These are phyloP conservation scores for Parietichytrium sp. DNA, from an alignment of 108 stramenopile species.

Conservation along the genomic window DNA sequence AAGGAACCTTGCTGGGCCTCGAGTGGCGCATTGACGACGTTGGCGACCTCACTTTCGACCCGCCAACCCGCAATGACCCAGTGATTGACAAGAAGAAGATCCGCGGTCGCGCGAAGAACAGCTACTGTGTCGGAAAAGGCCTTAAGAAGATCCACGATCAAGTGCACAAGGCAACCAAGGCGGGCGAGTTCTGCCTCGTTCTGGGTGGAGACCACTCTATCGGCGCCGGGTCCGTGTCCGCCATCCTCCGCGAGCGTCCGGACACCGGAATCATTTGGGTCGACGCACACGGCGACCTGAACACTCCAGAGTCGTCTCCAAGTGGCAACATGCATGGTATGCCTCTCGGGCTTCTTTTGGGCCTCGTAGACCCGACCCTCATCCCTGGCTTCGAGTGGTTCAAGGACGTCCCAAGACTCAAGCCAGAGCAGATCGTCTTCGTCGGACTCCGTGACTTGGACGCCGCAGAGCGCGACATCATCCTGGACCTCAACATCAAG, in stretches of 20 bases:
- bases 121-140: background rate
- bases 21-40: constrained; percentile 45
- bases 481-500: constrained; percentile 74
- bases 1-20: background rate
- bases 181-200: constrained; percentile 77
- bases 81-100: background rate
- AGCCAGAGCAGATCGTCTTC: constrained; percentile 77
- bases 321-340: constrained; percentile 99
- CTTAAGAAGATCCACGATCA: background rate
- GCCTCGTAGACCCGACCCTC: constrained; percentile 66
- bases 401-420: constrained; percentile 44
- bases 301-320: constrained; percentile 79
- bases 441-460: constrained; percentile 95
- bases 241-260: constrained; percentile 76
- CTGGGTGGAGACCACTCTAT: constrained; percentile 97
- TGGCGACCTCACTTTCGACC: constrained; percentile 38
- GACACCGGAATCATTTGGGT: constrained; percentile 95
- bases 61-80: background rate
- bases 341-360: constrained; percentile 89
- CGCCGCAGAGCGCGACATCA: constrained; percentile 73
- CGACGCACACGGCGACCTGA: constrained; percentile 98
- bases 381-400: constrained; percentile 89
- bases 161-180: background rate
- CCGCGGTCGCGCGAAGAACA: background rate
- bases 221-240: constrained; percentile 85